These are phyloP conservation scores for Arachis stenosperma DNA, from an alignment of 306 rosid species.

Conservation along the genomic window DNA sequence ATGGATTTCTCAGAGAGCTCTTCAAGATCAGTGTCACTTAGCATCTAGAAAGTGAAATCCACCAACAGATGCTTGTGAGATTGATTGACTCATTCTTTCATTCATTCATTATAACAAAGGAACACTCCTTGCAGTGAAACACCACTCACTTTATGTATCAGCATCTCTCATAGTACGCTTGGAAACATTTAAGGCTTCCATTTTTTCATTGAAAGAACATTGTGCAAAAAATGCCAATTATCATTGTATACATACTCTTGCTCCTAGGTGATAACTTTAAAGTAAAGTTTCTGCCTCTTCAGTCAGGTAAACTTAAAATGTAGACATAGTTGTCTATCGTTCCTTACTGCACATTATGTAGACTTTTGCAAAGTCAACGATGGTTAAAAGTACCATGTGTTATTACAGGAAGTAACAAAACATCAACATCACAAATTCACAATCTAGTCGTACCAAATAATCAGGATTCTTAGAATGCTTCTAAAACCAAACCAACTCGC, in stretches of 20 bases:
- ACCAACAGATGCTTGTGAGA: slow-evolving; percentile 24
- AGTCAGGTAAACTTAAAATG: slow-evolving; percentile 25
- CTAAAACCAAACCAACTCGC: not conserved
- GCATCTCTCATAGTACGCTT: slow-evolving; percentile 19
- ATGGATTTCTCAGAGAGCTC: slow-evolving; percentile 23
- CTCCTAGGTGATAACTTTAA: slow-evolving; percentile 17
- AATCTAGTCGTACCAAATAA: not conserved
- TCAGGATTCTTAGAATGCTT: too few species aligned
- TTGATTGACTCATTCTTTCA: not conserved
- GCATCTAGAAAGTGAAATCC: slow-evolving; percentile 28
- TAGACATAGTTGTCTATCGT: not conserved
- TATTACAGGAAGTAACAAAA: not conserved
- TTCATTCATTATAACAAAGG: not conserved
- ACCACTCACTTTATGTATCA: slow-evolving; percentile 22
- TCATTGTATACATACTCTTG: slow-evolving; percentile 24
- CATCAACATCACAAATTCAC: not conserved
- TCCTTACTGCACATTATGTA: slow-evolving; percentile 12
- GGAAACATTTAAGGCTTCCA: slow-evolving; percentile 30
- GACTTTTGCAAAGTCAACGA: slow-evolving; percentile 17
- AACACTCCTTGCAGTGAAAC: slow-evolving; percentile 29
- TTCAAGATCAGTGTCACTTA: slow-evolving; percentile 26
- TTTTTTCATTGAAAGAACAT: not conserved
- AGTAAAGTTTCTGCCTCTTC: slow-evolving; percentile 19
- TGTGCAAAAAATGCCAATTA: slow-evolving; percentile 41
- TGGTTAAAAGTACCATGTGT: not conserved